Evolutionary conservation across 106 monocot genomes (phyloP), one percentile per base, ranked within the genome.

Genomic region (Cymbidium sinense): DNA sequence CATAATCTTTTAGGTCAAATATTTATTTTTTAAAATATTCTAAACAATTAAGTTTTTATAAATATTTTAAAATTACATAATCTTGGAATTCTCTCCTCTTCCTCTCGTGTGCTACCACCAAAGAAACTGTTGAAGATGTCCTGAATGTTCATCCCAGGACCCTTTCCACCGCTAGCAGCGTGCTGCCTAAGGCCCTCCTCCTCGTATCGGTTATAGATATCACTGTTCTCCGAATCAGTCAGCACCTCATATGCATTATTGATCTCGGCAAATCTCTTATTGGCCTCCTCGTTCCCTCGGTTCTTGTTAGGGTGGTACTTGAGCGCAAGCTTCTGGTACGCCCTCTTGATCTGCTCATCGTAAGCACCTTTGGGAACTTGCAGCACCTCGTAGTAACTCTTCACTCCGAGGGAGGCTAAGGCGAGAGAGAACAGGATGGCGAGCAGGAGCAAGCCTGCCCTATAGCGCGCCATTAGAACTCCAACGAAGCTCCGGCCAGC

Each of bases 291-390:
- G 74, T 93, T 94, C 25, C 91, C 91, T 50, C 84, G 89, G 75
- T 96, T 93, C 86, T 93, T 93, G 43, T 96, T 93, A 37, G 96
- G 96, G 76, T 96, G 96, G 74, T 96, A 96, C 85, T 93, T 91
- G 76, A 93, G 78, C 15, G 96, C 96, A 65, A 96, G 89, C 88
- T 96, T 96, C 79, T 93, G 83, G 75, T 96, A 96, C 1, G 93
- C 86, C 75, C 93, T 82, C 86, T 96, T 96, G 84, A 96, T 93
- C 93, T 96, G 93, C 47, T 93, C 96, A 37, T 96, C 96, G 2
- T 93, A 89, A 12, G 96, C 93, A 15, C 91, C 89, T 70, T 84
- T 86, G 20, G 96, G 72, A 8, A 96, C 91, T 73, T 90, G 88
- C 73, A 96, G 77, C 67, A 93, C 84, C 31, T 93, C 93, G 76